Conservation (phyloP, 2,329 filamentous ascomycete genomes). For the Colletotrichum sojae region DNA sequence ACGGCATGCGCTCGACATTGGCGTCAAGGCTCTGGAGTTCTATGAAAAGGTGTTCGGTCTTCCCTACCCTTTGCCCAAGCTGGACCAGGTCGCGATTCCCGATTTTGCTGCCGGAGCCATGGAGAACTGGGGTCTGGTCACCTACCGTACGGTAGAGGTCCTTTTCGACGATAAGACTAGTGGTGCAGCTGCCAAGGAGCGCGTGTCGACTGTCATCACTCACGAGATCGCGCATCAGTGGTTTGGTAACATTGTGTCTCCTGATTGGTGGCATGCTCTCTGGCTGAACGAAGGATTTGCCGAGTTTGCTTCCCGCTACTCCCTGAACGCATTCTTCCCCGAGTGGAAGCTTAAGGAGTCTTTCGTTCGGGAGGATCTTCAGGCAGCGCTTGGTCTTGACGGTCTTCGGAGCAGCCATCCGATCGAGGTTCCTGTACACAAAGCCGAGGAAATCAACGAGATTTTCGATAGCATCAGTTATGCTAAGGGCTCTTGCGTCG, state of each 20-base stretch:
- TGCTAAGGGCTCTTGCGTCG: constrained; percentile 94
- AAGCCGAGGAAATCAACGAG: constrained; percentile 96
- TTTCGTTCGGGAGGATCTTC: constrained; percentile 93
- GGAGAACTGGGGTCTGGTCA: constrained; percentile 94
- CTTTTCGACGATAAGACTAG: constrained; percentile 93
- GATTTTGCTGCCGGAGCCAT: constrained; percentile 97
- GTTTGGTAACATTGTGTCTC: constrained; percentile 98
- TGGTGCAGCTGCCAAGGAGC: constrained; percentile 90
- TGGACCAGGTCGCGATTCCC: constrained; percentile 96
- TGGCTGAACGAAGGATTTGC: constrained; percentile 98
- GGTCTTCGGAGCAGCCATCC: constrained; percentile 95
- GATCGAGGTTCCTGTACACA: constrained; percentile 96
- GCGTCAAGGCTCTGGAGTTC: constrained; percentile 89
- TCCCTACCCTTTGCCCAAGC: constrained; percentile 89
- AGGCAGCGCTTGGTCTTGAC: constrained; percentile 88
- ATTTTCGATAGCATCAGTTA: constrained; percentile 99
- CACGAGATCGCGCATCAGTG: constrained; percentile 98
- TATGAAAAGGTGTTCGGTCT: constrained; percentile 96
- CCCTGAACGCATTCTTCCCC: constrained; percentile 94
- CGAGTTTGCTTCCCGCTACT: constrained; percentile 67
- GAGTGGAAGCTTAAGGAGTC: constrained; percentile 99
- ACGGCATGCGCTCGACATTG: constrained; percentile 90
- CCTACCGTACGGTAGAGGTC: constrained; percentile 92
- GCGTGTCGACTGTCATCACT: constrained; percentile 95
- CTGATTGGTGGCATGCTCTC: constrained; percentile 98